These are phyloP conservation scores for Aphanomyces euteiches DNA, from an alignment of 352 stramenopile genomes.

Conservation along the genomic window DNA sequence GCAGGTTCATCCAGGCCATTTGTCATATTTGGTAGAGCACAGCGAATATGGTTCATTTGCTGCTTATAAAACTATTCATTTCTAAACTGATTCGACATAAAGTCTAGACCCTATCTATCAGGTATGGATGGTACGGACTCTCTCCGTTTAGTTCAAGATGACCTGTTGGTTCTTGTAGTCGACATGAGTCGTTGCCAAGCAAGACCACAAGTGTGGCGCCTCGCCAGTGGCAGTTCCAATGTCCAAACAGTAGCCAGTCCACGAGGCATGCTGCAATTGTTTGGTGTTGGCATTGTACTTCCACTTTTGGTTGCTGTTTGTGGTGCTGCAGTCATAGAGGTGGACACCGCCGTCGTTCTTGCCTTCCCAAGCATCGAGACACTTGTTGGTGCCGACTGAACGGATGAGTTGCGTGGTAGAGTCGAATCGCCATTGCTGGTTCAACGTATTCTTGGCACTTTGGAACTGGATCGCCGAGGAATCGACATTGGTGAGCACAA, in stretches of 20 bases:
- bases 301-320: conserved; percentile 56
- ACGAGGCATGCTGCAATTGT: conserved; percentile 44
- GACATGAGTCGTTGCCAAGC: background rate
- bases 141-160: background rate
- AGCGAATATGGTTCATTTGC: too few species aligned
- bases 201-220: background rate
- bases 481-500: background rate
- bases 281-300: conserved; percentile 40
- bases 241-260: conserved; percentile 28
- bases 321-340: conserved; percentile 46
- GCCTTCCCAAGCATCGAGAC: conserved; percentile 33
- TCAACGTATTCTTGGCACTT: background rate
- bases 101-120: too few species aligned
- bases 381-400: background rate
- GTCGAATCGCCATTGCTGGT: conserved; percentile 32
- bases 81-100: too few species aligned
- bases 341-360: conserved; percentile 50
- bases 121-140: too few species aligned
- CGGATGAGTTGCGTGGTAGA: background rate
- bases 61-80: too few species aligned
- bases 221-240: background rate
- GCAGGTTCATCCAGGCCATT: too few species aligned
- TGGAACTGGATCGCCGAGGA: background rate
- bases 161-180: background rate
- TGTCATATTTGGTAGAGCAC: too few species aligned